These are phyloP conservation scores for Alternaria triticina DNA, from an alignment of 2,329 filamentous ascomycete species.

Conservation along the genomic window DNA sequence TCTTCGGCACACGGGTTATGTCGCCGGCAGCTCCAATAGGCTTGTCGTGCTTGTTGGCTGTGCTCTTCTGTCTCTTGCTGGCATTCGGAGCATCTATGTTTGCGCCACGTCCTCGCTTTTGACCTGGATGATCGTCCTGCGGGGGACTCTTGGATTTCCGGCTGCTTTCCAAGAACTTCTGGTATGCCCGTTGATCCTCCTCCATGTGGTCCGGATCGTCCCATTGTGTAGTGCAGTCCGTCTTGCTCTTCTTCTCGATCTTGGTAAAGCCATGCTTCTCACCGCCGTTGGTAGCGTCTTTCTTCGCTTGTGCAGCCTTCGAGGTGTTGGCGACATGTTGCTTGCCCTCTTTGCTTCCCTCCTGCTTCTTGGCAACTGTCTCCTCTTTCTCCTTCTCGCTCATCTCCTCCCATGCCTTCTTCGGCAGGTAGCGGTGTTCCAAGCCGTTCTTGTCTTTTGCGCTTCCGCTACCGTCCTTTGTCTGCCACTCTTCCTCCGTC, in stretches of 20 bases:
- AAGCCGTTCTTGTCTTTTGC: conserved; percentile 49
- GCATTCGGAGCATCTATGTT: conserved; percentile 31
- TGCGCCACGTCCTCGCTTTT: conserved; percentile 37
- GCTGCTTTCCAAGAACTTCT: conserved; percentile 35
- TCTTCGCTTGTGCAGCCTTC: conserved; percentile 1
- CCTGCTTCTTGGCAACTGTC: conserved; percentile 55
- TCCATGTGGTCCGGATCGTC: conserved; percentile 37
- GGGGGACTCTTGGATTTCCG: conserved; percentile 7
- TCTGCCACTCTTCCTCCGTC: conserved; percentile 59
- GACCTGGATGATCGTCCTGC: conserved; percentile 10
- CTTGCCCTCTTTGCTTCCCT: conserved; percentile 46
- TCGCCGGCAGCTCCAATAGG: conserved; percentile 30
- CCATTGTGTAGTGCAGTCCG: conserved; percentile 41
- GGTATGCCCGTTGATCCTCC: conserved; percentile 33
- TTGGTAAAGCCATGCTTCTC: conserved; percentile 8
- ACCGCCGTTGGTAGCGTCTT: background rate
- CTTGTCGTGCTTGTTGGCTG: conserved; percentile 23
- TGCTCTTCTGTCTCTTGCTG: conserved; percentile 48
- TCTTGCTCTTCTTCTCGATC: conserved; percentile 30
- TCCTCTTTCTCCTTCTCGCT: conserved; percentile 44
- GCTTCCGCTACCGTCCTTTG: conserved; percentile 55
- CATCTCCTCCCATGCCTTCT: conserved; percentile 58
- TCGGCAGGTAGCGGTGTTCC: conserved; percentile 36
- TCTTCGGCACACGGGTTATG: conserved; percentile 50
- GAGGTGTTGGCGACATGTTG: conserved; percentile 9